Percentiles rank a stretch among this genome's conserved stretches.
These are phyloP conservation scores for Ilex paraguariensis DNA, from an alignment of 305 asterid species.

Conservation along the genomic window DNA sequence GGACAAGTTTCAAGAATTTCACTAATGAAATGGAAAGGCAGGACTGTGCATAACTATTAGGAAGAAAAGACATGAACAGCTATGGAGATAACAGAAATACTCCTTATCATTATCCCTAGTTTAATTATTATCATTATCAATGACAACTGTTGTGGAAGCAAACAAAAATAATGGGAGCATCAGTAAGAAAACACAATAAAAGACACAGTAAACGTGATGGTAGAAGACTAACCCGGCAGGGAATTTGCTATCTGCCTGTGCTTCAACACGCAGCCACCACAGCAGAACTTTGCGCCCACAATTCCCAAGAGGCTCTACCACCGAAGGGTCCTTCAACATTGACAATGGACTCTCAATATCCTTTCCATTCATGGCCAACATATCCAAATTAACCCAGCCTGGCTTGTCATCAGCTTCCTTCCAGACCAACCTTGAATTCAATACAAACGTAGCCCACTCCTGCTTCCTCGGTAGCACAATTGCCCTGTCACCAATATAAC, in stretches of 20 bases:
- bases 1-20: no score
- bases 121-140: no score
- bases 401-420: constrained; percentile 57
- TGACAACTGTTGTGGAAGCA: background rate
- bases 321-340: constrained; percentile 58
- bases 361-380: constrained; percentile 38
- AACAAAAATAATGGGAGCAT: constrained; percentile 4
- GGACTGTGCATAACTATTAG: no score
- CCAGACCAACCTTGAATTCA: constrained; percentile 86
- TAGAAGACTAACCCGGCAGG: constrained; percentile 70
- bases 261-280: constrained; percentile 98
- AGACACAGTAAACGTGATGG: constrained; percentile 8
- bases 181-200: constrained; percentile 1
- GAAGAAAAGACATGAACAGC: no score
- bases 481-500: constrained; percentile 76
- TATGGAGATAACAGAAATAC: no score
- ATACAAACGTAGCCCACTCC: constrained; percentile 91
- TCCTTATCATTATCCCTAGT: no score
- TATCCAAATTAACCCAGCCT: constrained; percentile 68
- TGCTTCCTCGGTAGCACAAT: constrained; percentile 79
- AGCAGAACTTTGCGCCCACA: constrained; percentile 78
- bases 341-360: constrained; percentile 67
- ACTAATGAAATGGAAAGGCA: no score
- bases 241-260: constrained; percentile 88
- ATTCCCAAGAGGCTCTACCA: constrained; percentile 85